Evolutionary conservation across 106 monocot genomes (phyloP).

Genomic region (Iris macrosiphon): DNA sequence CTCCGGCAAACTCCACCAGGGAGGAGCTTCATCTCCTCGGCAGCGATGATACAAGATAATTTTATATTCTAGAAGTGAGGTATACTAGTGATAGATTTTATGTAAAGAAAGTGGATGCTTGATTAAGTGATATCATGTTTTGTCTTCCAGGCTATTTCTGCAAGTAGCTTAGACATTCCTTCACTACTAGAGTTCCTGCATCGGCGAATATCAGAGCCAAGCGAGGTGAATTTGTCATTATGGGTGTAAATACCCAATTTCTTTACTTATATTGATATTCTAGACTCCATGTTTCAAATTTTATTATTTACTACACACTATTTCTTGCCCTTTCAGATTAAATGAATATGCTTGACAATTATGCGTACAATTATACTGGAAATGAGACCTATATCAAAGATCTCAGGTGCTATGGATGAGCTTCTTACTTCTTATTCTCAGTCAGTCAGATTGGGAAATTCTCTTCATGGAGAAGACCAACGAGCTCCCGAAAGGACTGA

Average conservation of each 20-base stretch:
- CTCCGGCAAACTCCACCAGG: too few relatives aligned
- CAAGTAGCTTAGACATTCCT: conserved; percentile 81
- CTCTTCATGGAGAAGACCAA: conserved; percentile 26
- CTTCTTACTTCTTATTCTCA: conserved; percentile 68
- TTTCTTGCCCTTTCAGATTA: conserved; percentile 44
- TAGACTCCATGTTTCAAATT: background rate
- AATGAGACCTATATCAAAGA: conserved; percentile 60
- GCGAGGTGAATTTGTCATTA: conserved; percentile 36
- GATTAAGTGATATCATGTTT: background rate
- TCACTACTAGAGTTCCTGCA: conserved; percentile 82
- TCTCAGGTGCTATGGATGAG: conserved; percentile 68
- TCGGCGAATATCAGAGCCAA: conserved; percentile 60
- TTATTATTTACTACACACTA: background rate
- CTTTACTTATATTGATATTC: background rate
- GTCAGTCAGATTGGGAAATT: conserved; percentile 36
- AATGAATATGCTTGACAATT: conserved; percentile 62
- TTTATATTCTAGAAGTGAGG: too few relatives aligned
- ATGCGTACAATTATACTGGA: conserved; percentile 73
- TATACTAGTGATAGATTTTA: background rate
- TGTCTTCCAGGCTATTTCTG: conserved; percentile 77
- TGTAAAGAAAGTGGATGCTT: background rate
- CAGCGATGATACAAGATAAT: too few relatives aligned
- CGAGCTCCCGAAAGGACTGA: conserved; percentile 17
- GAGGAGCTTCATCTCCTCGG: too few relatives aligned
- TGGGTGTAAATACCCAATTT: too few relatives aligned